Evolutionary conservation across 2,329 filamentous ascomycete genomes (phyloP).

Genomic region (Hymenoscyphus fructigenus): DNA sequence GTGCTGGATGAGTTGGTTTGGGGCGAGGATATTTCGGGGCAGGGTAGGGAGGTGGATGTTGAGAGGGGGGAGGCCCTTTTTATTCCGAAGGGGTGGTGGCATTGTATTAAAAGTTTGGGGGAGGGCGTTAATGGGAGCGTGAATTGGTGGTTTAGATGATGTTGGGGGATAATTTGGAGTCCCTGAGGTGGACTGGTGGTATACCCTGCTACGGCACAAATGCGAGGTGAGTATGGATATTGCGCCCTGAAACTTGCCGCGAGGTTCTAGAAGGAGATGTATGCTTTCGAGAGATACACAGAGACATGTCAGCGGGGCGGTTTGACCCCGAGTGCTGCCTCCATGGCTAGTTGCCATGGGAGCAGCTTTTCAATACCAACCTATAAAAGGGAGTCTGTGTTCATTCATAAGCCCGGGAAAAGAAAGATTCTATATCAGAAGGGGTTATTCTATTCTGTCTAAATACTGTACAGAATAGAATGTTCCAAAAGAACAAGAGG

Average conservation of each 20-base stretch:
- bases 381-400: neutral
- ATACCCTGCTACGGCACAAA: too few species aligned
- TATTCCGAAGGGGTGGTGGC: slow-evolving; percentile 85
- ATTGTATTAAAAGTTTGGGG: slow-evolving; percentile 69
- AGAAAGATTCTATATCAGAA: neutral
- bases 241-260: too few species aligned
- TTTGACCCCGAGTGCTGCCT: neutral
- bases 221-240: too few species aligned
- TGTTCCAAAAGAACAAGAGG: neutral
- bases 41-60: slow-evolving; percentile 47
- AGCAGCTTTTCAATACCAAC: neutral
- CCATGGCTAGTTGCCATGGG: neutral
- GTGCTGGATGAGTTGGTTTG: slow-evolving; percentile 71
- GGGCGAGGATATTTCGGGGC: slow-evolving; percentile 40
- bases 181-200: neutral
- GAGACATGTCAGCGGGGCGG: neutral
- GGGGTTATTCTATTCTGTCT: neutral
- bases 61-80: slow-evolving; percentile 69
- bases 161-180: neutral
- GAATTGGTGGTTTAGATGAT: slow-evolving; percentile 57
- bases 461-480: neutral
- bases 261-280: neutral
- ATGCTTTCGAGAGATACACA: neutral
- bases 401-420: neutral
- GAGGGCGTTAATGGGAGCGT: slow-evolving; percentile 37